A percentile compares a stretch with the other conserved stretches of the same genome.
Conservation (phyloP, 2,329 filamentous ascomycete species). For the Arachnopeziza araneosa region DNA sequence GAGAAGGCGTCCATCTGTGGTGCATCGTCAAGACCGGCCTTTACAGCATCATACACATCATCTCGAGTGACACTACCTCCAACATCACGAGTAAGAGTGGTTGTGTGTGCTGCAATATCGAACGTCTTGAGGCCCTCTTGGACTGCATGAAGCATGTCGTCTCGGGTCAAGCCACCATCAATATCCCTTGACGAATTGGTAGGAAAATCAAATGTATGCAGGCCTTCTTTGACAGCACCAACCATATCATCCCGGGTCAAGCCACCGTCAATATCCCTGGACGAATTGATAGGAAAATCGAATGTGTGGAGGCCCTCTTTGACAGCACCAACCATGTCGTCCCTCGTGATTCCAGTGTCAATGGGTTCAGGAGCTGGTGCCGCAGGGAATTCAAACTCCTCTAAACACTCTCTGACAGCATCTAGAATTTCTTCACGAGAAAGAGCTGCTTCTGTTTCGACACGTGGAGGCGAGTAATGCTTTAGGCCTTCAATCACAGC, state of each 20-base stretch:
- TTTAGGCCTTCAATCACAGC: slow-evolving; percentile 83
- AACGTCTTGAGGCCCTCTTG: slow-evolving; percentile 47
- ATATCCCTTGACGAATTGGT: slow-evolving; percentile 50
- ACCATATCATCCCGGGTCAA: slow-evolving; percentile 58
- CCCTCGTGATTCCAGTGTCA: slow-evolving; percentile 49
- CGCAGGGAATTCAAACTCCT: slow-evolving; percentile 73
- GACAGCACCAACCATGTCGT: slow-evolving; percentile 60
- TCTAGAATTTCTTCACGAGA: slow-evolving; percentile 79
- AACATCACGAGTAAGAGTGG: slow-evolving; percentile 57
- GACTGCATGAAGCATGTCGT: slow-evolving; percentile 58
- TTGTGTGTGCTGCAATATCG: slow-evolving; percentile 52
- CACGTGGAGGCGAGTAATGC: slow-evolving; percentile 68
- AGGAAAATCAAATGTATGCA: slow-evolving; percentile 46
- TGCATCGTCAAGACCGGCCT: slow-evolving; percentile 47
- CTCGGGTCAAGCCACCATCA: slow-evolving; percentile 65
- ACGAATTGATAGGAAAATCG: slow-evolving; percentile 36
- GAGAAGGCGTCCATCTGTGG: slow-evolving; percentile 38
- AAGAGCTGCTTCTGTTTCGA: slow-evolving; percentile 62
- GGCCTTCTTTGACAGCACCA: slow-evolving; percentile 56
- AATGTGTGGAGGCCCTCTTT: slow-evolving; percentile 51
- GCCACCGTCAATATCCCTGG: slow-evolving; percentile 44
- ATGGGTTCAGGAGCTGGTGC: slow-evolving; percentile 52
- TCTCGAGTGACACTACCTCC: slow-evolving; percentile 42
- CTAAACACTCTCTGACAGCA: slow-evolving; percentile 79
- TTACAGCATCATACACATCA: slow-evolving; percentile 51